Conservation (phyloP, 179 eudicot species). For the Beta lomatogona region DNA sequence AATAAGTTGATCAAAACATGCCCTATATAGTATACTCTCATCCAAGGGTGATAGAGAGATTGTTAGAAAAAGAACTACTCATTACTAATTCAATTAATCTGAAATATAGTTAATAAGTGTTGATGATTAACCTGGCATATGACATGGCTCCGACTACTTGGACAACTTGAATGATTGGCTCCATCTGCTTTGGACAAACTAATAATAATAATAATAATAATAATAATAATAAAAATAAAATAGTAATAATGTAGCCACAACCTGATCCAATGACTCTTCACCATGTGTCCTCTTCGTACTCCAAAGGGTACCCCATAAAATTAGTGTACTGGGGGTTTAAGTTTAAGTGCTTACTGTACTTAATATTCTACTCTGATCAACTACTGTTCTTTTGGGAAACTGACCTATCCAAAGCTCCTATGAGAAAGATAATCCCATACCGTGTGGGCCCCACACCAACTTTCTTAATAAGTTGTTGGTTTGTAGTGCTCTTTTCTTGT, state of each 20-base stretch:
- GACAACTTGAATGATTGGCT: constrained; percentile 34
- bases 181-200: constrained; percentile 19
- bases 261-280: constrained; percentile 33
- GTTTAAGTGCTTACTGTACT: neutral
- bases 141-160: constrained; percentile 25
- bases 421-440: constrained; percentile 15
- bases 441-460: constrained; percentile 24
- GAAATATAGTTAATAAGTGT: neutral
- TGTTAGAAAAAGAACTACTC: no score
- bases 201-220: neutral
- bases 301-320: constrained; percentile 24
- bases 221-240: neutral
- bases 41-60: no score
- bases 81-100: no score
- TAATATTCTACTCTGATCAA: neutral
- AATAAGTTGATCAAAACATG: no score
- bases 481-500: neutral
- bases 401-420: constrained; percentile 23
- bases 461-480: neutral
- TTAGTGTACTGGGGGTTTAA: neutral
- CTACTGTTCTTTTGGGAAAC: constrained; percentile 1
- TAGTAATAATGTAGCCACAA: constrained; percentile 4
- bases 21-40: no score
- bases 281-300: constrained; percentile 30
- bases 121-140: neutral